phyloP scores from a whole-genome alignment of 345 rosid species.

The Cardamine resedifolia region DNA sequence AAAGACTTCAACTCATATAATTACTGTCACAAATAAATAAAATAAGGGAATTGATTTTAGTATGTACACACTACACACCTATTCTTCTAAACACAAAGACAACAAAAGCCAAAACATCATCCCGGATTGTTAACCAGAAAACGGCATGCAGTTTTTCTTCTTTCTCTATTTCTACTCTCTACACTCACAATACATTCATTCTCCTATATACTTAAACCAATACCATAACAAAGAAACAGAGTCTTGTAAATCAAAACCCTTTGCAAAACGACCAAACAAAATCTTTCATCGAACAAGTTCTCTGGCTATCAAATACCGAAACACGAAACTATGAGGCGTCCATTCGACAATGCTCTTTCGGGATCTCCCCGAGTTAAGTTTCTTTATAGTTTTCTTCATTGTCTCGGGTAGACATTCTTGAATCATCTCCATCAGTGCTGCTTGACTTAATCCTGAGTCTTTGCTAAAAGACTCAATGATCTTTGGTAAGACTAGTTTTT shows the following conservation, averaged over 20 bases:
- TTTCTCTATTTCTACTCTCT: slow-evolving; percentile 17
- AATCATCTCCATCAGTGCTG: slow-evolving; percentile 66
- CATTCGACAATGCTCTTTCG: slow-evolving; percentile 70
- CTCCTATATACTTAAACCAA: slow-evolving; percentile 21
- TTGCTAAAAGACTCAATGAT: slow-evolving; percentile 69
- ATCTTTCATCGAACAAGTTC: slow-evolving; percentile 58
- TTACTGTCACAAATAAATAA: background rate
- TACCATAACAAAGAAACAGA: slow-evolving; percentile 6
- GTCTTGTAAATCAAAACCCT: slow-evolving; percentile 10
- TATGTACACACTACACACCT: slow-evolving; percentile 24
- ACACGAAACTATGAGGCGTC: slow-evolving; percentile 81
- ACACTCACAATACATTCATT: background rate
- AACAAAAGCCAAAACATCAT: slow-evolving; percentile 28
- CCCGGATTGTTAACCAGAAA: slow-evolving; percentile 10
- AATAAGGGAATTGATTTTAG: slow-evolving; percentile 22
- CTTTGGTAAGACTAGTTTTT: slow-evolving; percentile 81
- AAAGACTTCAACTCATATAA: background rate
- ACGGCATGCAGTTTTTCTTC: slow-evolving; percentile 26
- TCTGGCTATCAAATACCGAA: slow-evolving; percentile 80
- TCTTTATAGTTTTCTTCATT: slow-evolving; percentile 48
- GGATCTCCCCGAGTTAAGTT: slow-evolving; percentile 58
- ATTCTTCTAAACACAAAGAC: too few species aligned
- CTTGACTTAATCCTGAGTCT: slow-evolving; percentile 61
- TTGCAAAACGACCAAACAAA: background rate
- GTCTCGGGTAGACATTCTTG: slow-evolving; percentile 65